These are phyloP conservation scores for Phlebiopsis flavidoalba DNA, from an alignment of 768 basidiomycete species.

Conservation along the genomic window DNA sequence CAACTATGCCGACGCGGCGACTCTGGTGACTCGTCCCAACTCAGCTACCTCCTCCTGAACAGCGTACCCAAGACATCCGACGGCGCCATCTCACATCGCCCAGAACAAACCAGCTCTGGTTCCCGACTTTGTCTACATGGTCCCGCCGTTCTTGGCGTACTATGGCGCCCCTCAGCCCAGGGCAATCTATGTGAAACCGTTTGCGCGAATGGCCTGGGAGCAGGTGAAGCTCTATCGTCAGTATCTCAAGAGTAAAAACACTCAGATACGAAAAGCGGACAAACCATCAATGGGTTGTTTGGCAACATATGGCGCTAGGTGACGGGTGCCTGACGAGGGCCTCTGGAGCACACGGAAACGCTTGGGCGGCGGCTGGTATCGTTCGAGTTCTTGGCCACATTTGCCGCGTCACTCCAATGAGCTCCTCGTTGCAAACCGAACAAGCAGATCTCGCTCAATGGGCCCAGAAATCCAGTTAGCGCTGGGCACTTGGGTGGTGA, in stretches of 20 bases:
- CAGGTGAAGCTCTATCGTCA: constrained; percentile 61
- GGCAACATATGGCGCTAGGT: constrained; percentile 74
- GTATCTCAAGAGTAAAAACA: constrained; percentile 37
- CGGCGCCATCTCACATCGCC: constrained; percentile 80
- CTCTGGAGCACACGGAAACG: constrained; percentile 63
- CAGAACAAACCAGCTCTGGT: constrained; percentile 71
- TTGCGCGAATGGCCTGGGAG: constrained; percentile 59
- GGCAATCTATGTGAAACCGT: constrained; percentile 46
- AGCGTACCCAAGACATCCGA: constrained; percentile 57
- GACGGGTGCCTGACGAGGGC: neutral
- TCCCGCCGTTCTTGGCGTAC: constrained; percentile 83
- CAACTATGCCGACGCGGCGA: constrained; percentile 60
- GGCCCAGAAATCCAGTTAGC: constrained; percentile 70
- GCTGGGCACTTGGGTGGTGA: neutral
- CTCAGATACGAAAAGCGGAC: neutral
- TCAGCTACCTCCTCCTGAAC: constrained; percentile 53
- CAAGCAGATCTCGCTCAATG: constrained; percentile 57
- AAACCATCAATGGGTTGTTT: constrained; percentile 37
- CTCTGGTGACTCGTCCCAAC: no score
- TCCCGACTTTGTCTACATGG: constrained; percentile 82
- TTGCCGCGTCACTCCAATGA: constrained; percentile 47
- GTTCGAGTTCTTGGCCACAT: constrained; percentile 77
- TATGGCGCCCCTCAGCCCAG: constrained; percentile 53
- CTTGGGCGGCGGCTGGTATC: constrained; percentile 88
- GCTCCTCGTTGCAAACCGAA: constrained; percentile 41